Evolutionary conservation across 768 basidiomycete genomes (phyloP).

Genomic region (Trametopsis cervina): DNA sequence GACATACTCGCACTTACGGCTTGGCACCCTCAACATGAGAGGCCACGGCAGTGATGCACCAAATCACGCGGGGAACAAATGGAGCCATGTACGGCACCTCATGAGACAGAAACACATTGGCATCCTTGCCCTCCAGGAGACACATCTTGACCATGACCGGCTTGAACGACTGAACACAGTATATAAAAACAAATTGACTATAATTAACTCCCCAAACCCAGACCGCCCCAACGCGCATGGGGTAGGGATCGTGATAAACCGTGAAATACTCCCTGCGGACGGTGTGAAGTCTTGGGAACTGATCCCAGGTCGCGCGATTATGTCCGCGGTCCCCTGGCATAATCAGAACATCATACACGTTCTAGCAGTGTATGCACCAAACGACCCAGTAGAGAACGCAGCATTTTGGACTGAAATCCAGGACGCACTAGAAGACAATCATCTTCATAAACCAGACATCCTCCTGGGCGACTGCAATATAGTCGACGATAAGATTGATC

Average conservation of each 20-base stretch:
- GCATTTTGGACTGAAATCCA: constrained; percentile 12
- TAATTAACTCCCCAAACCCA: neutral
- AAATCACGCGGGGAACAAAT: too few species aligned
- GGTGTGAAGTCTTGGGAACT: neutral
- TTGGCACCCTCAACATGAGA: too few species aligned
- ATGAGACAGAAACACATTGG: too few species aligned
- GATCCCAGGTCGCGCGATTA: constrained; percentile 9
- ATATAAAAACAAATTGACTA: too few species aligned
- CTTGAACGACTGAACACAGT: too few species aligned
- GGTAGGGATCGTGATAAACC: neutral
- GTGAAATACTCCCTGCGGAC: neutral
- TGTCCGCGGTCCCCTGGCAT: constrained; percentile 6
- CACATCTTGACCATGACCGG: too few species aligned
- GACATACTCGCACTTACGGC: too few species aligned
- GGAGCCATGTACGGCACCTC: too few species aligned
- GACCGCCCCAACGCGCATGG: neutral
- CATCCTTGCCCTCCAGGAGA: too few species aligned
- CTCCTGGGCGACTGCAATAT: constrained; percentile 15
- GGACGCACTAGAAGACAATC: neutral
- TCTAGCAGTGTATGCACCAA: constrained; percentile 14
- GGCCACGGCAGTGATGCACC: too few species aligned
- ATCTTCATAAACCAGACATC: constrained; percentile 4
- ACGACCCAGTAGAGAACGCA: constrained; percentile 6
- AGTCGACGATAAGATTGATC: constrained; percentile 14
- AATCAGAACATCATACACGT: neutral